Evolutionary conservation across 257 asterid species (phyloP), one percentile per base, ranked within the genome.

Genomic region (Jaltomata sinuosa): DNA sequence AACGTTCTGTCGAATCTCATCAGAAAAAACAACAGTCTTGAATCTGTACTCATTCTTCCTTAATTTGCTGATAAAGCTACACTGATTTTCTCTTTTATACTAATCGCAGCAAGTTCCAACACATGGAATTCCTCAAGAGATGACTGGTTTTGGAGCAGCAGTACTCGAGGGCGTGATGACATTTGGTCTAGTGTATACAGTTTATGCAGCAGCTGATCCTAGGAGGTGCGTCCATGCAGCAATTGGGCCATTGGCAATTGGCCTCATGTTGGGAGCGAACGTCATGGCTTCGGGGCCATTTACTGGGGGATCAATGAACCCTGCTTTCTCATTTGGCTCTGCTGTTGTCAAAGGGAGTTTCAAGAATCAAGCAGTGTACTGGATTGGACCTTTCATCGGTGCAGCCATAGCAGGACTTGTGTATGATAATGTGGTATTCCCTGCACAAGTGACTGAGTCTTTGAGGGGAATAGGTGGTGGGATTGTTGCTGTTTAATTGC

Each of bases 121-220:
- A 0, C 92, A 87, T 47, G 61, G 88, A 22, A 90, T 95, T n/a
- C 94, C 97, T 0, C 12, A 54, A 8, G 96, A 93, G 42, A 95
- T 95, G 99, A 95, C 99, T 0, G 99, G 99, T 11, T 93, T 94
- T 11, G 99, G 97, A 16, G 99, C 94, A 18, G 89, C 97, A 21
- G 68, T 93, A 40, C 85, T 95, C 9, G 97, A 94, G 83, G 97
- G 97, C 0, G 85, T 91, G 69, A 95, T 91, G 97, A 92, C 99
- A 47, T 95, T 95, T 57, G 90, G 84, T 18, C 49, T 95, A 11
- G 99, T 94, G 3, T 95, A 94, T 92, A 91, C 99, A 0, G 92
- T 91, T 11, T 93, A 90, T 19, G 97, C 93, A 11, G 92, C 94
- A 2, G 80, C 90, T 8, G 98, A 94, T 79, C 86, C 88, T 8